phyloP scores from a whole-genome alignment of 2,329 filamentous ascomycete genomes.

The Sporothrix globosa region DNA sequence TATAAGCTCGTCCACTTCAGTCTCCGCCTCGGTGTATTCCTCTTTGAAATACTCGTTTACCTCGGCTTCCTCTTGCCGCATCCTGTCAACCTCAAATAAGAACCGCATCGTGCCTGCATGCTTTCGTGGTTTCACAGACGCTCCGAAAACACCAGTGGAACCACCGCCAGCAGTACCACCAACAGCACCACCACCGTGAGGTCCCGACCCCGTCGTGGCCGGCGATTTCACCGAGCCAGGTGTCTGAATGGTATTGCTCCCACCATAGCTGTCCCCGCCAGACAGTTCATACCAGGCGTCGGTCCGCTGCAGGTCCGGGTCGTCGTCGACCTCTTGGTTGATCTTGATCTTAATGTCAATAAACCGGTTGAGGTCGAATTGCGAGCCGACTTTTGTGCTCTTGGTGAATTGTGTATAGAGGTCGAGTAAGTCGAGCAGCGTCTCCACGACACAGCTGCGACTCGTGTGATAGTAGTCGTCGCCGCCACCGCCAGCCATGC shows the following conservation, averaged over 20 bases:
- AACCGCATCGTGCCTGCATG: constrained; percentile 82
- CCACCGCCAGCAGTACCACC: constrained; percentile 4
- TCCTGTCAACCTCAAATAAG: constrained; percentile 79
- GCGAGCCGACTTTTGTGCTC: constrained; percentile 71
- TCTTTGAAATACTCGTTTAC: constrained; percentile 71
- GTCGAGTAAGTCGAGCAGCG: constrained; percentile 86
- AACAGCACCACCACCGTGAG: constrained; percentile 42
- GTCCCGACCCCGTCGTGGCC: constrained; percentile 46
- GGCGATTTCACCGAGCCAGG: constrained; percentile 48
- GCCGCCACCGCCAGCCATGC: constrained; percentile 39
- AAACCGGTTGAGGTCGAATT: constrained; percentile 75
- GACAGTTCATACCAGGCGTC: constrained; percentile 62
- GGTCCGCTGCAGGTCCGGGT: constrained; percentile 64
- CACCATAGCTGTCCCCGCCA: constrained; percentile 48
- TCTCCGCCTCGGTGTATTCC: constrained; percentile 75
- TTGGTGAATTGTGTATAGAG: constrained; percentile 84
- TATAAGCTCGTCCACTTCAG: constrained; percentile 72
- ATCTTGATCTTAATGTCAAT: constrained; percentile 84
- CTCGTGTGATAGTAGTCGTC: constrained; percentile 47
- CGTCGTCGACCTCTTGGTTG: constrained; percentile 75
- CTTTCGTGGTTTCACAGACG: constrained; percentile 43
- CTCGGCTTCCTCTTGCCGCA: constrained; percentile 68
- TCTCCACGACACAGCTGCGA: constrained; percentile 65
- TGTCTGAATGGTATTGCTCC: constrained; percentile 43
- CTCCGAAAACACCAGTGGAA: neutral